These are phyloP conservation scores for Coemansia sp. DNA, from an alignment of 192 early-diverging fungal genomes.

Conservation along the genomic window DNA sequence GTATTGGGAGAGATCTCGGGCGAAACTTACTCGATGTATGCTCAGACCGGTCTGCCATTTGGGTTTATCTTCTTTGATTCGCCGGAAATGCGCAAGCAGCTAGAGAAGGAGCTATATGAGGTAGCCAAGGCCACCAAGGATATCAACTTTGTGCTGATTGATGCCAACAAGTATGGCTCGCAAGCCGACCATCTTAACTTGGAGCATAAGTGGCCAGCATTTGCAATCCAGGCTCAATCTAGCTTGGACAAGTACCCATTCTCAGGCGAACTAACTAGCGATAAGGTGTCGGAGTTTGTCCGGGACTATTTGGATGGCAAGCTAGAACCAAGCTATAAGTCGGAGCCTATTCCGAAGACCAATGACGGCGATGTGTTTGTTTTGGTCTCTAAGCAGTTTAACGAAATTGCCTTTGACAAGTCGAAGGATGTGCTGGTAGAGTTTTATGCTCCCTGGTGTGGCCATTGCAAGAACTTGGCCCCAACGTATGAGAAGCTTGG, in stretches of 20 bases:
- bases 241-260: slow-evolving; percentile 83
- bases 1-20: slow-evolving; percentile 86
- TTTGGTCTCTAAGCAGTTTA: slow-evolving; percentile 80
- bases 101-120: slow-evolving; percentile 62
- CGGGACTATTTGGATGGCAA: slow-evolving; percentile 64
- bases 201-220: slow-evolving; percentile 89
- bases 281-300: slow-evolving; percentile 63
- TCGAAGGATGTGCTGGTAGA: slow-evolving; percentile 20
- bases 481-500: slow-evolving; percentile 83
- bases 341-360: slow-evolving; percentile 73
- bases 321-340: slow-evolving; percentile 77
- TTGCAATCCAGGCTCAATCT: slow-evolving; percentile 80
- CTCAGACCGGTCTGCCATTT: slow-evolving; percentile 82
- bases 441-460: slow-evolving; percentile 59
- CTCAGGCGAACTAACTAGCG: slow-evolving; percentile 65
- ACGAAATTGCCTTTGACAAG: slow-evolving; percentile 13
- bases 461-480: slow-evolving; percentile 84
- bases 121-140: slow-evolving; percentile 86
- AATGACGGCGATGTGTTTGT: slow-evolving; percentile 89
- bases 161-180: slow-evolving; percentile 77
- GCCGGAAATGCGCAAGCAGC: slow-evolving; percentile 58
- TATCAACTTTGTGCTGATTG: slow-evolving; percentile 87
- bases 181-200: slow-evolving; percentile 89
- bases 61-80: slow-evolving; percentile 81
- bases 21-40: slow-evolving; percentile 85